These are phyloP conservation scores for Priceomyces haplophilus DNA, from an alignment of 805 yeast genomes.

Conservation along the genomic window DNA sequence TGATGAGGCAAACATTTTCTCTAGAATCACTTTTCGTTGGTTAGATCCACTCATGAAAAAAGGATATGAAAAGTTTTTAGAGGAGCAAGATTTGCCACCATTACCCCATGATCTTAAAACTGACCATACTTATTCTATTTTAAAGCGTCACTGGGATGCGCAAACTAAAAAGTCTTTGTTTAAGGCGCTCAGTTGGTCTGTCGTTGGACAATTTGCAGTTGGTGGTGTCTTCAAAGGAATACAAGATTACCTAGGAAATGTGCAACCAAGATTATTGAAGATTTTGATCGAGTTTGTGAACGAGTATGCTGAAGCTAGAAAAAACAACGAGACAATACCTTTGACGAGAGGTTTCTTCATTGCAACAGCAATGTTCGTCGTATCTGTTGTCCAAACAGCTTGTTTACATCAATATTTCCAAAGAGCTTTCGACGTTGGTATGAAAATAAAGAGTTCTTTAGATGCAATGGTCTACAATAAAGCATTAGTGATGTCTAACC, in stretches of 20 bases:
- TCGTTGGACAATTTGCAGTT: conserved; percentile 65
- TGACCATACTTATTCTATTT: conserved; percentile 42
- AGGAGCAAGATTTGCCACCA: conserved; percentile 68
- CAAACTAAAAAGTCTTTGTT: conserved; percentile 53
- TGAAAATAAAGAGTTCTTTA: conserved; percentile 68
- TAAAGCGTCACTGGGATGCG: conserved; percentile 59
- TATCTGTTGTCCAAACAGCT: conserved; percentile 75
- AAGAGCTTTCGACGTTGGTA: conserved; percentile 70
- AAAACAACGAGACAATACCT: conserved; percentile 49
- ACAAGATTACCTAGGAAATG: conserved; percentile 70
- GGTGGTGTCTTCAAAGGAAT: conserved; percentile 71
- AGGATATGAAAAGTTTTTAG: conserved; percentile 62
- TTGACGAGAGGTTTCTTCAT: conserved; percentile 73
- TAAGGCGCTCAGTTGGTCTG: conserved; percentile 62
- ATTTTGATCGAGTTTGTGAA: conserved; percentile 29
- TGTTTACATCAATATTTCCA: conserved; percentile 77
- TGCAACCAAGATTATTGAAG: conserved; percentile 31
- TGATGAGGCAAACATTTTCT: conserved; percentile 66
- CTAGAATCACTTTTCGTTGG: conserved; percentile 83
- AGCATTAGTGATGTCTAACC: conserved; percentile 65
- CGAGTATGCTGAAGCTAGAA: conserved; percentile 36
- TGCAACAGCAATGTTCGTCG: conserved; percentile 68
- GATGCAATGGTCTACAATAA: conserved; percentile 68
- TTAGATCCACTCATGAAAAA: conserved; percentile 79
- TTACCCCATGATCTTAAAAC: conserved; percentile 70